phyloP scores from a whole-genome alignment of 2,329 filamentous ascomycete species.

The Arachnomyces sp. region DNA sequence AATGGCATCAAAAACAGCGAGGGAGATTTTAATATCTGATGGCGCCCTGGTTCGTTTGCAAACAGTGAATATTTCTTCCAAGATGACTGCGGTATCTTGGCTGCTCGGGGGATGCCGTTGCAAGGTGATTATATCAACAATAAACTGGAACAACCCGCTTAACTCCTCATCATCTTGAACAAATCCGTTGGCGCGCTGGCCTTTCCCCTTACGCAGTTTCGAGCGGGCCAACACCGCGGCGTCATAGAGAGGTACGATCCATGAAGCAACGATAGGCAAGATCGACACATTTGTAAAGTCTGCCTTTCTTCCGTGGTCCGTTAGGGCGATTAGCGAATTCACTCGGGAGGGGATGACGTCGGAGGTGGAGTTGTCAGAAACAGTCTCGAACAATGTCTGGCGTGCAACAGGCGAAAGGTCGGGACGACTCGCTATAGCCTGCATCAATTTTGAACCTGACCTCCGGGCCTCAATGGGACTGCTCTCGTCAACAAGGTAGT shows the following conservation, averaged over 20 bases:
- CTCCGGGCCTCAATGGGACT: conserved; percentile 29
- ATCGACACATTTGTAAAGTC: conserved; percentile 33
- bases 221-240: conserved; percentile 27
- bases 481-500: conserved; percentile 30
- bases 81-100: conserved; percentile 30
- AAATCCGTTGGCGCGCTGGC: conserved; percentile 23
- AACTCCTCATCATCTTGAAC: conserved; percentile 29
- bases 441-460: conserved; percentile 28
- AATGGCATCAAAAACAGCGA: conserved; percentile 36
- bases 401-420: conserved; percentile 31
- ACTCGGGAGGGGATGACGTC: conserved; percentile 33
- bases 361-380: conserved; percentile 25
- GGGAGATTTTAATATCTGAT: conserved; percentile 35
- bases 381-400: conserved; percentile 28
- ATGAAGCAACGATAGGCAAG: conserved; percentile 32
- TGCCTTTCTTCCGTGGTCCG: conserved; percentile 37
- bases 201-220: conserved; percentile 31
- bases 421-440: conserved; percentile 30
- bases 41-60: conserved; percentile 36
- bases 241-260: conserved; percentile 33
- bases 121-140: conserved; percentile 35
- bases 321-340: conserved; percentile 32
- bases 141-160: conserved; percentile 34
- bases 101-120: conserved; percentile 29
- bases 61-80: conserved; percentile 31